A percentile compares a stretch with the other conserved stretches of the same genome.
Conservation (phyloP, 257 asterid species). For the Rauvolfia tetraphylla region DNA sequence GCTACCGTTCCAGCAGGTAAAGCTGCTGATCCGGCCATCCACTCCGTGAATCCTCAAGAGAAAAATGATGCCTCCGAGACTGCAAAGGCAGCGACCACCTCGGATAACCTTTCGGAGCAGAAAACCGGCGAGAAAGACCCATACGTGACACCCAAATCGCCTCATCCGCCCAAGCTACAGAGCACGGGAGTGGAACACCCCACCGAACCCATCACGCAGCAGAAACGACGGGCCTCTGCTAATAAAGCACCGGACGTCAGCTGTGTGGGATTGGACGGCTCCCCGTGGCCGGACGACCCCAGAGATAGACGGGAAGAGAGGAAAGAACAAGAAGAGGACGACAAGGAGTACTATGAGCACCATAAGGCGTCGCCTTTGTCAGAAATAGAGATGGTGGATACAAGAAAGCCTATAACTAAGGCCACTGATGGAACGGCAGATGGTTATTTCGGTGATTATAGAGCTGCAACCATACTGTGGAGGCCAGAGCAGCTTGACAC, state of each 20-base stretch:
- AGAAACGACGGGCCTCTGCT: constrained; percentile 32
- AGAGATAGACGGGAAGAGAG: constrained; percentile 23
- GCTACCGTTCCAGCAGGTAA: constrained; percentile 33
- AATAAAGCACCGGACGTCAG: constrained; percentile 10
- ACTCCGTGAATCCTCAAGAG: constrained; percentile 53
- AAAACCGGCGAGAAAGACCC: constrained; percentile 30
- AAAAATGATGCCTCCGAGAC: constrained; percentile 28
- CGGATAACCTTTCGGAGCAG: constrained; percentile 20
- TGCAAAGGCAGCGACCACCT: constrained; percentile 24
- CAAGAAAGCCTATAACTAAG: constrained; percentile 52
- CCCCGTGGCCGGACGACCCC: constrained; percentile 55
- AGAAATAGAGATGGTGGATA: constrained; percentile 57
- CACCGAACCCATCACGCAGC: constrained; percentile 45
- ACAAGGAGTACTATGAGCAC: constrained; percentile 49
- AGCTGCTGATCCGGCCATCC: constrained; percentile 63
- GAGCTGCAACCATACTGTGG: constrained; percentile 38
- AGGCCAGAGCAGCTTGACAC: constrained; percentile 75
- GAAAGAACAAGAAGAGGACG: constrained; percentile 38
- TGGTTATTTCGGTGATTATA: constrained; percentile 19
- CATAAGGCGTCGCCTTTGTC: constrained; percentile 76
- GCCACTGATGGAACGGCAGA: constrained; percentile 53
- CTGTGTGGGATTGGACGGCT: constrained; percentile 52
- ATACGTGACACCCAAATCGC: constrained; percentile 36
- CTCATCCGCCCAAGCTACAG: constrained; percentile 34
- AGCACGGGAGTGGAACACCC: constrained; percentile 42